phyloP scores from a whole-genome alignment of 768 basidiomycete species.

The Melanogaster broomeanus region DNA sequence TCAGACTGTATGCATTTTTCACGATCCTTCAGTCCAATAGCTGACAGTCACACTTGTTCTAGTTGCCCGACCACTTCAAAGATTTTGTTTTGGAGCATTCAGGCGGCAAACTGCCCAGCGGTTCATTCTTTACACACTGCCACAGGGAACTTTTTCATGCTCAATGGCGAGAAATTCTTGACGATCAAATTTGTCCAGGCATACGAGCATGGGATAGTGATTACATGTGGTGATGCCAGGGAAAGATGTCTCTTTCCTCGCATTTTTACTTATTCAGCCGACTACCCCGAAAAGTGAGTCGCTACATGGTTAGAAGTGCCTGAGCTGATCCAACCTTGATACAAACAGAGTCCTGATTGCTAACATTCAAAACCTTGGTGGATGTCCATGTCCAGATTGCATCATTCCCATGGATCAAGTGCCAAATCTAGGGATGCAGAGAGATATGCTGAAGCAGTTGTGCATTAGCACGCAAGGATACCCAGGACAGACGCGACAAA shows the following conservation, averaged over 20 bases:
- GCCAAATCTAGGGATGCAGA: constrained; percentile 16
- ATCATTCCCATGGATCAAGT: background rate
- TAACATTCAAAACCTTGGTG: background rate
- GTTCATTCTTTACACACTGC: constrained; percentile 8
- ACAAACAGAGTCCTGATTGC: background rate
- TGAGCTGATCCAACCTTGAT: too few species aligned
- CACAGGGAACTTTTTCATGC: background rate
- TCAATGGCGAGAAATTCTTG: background rate
- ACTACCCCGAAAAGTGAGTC: constrained; percentile 3
- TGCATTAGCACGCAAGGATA: background rate
- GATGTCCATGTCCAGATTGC: background rate
- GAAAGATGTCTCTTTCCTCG: background rate
- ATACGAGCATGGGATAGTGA: constrained; percentile 6
- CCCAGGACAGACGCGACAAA: too few species aligned
- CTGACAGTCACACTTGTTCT: background rate
- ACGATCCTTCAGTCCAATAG: too few species aligned
- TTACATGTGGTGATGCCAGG: background rate
- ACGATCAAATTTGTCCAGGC: background rate
- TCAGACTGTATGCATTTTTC: constrained; percentile 1
- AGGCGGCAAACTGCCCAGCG: background rate
- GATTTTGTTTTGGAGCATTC: constrained; percentile 5
- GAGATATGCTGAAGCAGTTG: constrained; percentile 9
- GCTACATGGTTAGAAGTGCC: too few species aligned
- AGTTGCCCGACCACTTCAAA: constrained; percentile 9
- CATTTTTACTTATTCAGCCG: constrained; percentile 1